Percentiles rank a stretch among this genome's conserved stretches.
These are phyloP conservation scores for Isatis tinctoria DNA, from an alignment of 345 rosid genomes.

Conservation along the genomic window DNA sequence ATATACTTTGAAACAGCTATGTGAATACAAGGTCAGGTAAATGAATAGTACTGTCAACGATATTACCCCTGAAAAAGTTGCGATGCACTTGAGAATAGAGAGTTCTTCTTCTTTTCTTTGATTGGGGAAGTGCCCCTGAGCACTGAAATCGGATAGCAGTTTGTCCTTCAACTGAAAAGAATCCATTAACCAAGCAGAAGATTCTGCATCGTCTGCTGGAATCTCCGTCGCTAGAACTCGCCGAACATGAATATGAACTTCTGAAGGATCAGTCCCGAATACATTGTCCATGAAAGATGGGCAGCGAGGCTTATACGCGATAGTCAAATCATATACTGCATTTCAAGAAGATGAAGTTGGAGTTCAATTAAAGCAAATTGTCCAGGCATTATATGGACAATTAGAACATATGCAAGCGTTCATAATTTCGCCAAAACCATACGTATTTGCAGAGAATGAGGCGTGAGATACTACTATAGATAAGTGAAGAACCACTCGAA, in stretches of 20 bases:
- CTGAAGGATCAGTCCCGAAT: slow-evolving; percentile 75
- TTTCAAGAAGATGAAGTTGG: not conserved
- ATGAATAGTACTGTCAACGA: slow-evolving; percentile 49
- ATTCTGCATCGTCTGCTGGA: slow-evolving; percentile 44
- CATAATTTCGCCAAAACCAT: not conserved
- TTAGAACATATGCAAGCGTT: not conserved
- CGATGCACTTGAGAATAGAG: slow-evolving; percentile 44
- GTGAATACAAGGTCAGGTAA: slow-evolving; percentile 55
- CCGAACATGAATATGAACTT: slow-evolving; percentile 72
- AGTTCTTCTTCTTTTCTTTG: slow-evolving; percentile 45
- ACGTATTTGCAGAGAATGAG: not conserved
- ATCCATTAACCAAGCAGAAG: slow-evolving; percentile 58
- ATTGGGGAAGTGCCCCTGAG: slow-evolving; percentile 54
- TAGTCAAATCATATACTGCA: slow-evolving; percentile 81
- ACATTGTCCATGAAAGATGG: slow-evolving; percentile 80
- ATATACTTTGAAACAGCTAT: slow-evolving; percentile 49
- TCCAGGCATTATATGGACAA: not conserved
- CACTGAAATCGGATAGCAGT: slow-evolving; percentile 53
- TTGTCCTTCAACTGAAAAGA: slow-evolving; percentile 59
- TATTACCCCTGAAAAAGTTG: slow-evolving; percentile 43
- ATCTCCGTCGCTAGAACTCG: slow-evolving; percentile 46
- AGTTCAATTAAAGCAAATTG: not conserved
- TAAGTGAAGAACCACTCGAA: not conserved
- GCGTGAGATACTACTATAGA: not conserved
- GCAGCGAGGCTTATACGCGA: slow-evolving; percentile 63